Percentiles rank a stretch among this genome's conserved stretches.
Evolutionary conservation across 2,329 filamentous ascomycete genomes (phyloP).

Genomic region (Aspergillus terreus): DNA sequence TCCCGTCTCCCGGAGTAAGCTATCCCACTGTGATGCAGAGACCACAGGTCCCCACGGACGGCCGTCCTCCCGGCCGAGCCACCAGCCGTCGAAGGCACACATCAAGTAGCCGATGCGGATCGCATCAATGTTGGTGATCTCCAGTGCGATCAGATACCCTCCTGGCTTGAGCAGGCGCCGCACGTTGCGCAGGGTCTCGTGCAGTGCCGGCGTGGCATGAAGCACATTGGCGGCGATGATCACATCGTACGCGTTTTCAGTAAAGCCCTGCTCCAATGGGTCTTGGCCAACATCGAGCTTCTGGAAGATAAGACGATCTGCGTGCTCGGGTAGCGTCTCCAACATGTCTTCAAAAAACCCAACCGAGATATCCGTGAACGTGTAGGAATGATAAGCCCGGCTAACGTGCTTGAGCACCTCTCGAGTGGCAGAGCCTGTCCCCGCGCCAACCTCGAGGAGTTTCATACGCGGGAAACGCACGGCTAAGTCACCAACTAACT

Average conservation of each 20-base stretch:
- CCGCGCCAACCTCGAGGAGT: conserved; percentile 18
- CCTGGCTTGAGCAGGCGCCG: conserved; percentile 32
- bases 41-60: not conserved
- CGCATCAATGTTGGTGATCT: not conserved
- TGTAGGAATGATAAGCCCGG: conserved; percentile 6
- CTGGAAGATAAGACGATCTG: conserved; percentile 19
- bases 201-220: conserved; percentile 20
- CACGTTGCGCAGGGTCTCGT: conserved; percentile 19
- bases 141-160: conserved; percentile 21
- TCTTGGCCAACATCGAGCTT: conserved; percentile 22
- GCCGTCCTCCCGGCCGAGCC: not conserved
- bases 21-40: conserved; percentile 5
- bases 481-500: not conserved
- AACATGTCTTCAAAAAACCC: conserved; percentile 27
- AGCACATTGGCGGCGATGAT: conserved; percentile 27
- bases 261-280: conserved; percentile 21
- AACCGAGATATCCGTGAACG: conserved; percentile 20
- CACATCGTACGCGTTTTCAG: conserved; percentile 20
- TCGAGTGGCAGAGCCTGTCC: conserved; percentile 9
- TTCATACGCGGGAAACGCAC: conserved; percentile 5
- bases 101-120: not conserved
- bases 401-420: conserved; percentile 1
- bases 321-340: conserved; percentile 16
- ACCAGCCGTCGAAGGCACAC: conserved; percentile 1
- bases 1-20: conserved; percentile 3